Conservation (phyloP, 805 yeast species). For the Candida sithepensis region DNA sequence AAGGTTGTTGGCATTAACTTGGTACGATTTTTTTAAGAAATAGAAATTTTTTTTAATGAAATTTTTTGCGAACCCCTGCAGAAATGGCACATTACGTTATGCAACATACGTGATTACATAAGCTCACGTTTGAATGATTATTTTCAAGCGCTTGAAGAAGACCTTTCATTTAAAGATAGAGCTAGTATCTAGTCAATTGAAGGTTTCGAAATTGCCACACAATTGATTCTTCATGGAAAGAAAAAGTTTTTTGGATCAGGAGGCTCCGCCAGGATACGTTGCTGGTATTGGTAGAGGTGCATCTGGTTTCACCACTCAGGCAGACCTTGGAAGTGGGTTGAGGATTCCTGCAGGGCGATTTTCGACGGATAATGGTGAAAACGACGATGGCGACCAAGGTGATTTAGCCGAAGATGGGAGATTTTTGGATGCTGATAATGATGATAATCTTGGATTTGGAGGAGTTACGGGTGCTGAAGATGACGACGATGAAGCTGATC, state of each 20-base stretch:
- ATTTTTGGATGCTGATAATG: constrained; percentile 26
- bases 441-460: constrained; percentile 1
- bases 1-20: background rate
- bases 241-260: constrained; percentile 70
- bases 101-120: background rate
- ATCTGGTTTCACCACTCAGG: constrained; percentile 83
- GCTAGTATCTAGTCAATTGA: too few relatives aligned
- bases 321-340: constrained; percentile 59
- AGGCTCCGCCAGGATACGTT: constrained; percentile 85
- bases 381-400: constrained; percentile 28
- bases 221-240: constrained; percentile 38
- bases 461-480: constrained; percentile 37
- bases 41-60: background rate
- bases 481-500: constrained; percentile 77
- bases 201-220: background rate
- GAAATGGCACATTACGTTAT: background rate
- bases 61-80: constrained; percentile 1
- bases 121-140: background rate
- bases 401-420: constrained; percentile 24
- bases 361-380: constrained; percentile 23
- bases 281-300: constrained; percentile 97
- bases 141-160: too few relatives aligned
- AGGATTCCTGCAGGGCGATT: constrained; percentile 28
- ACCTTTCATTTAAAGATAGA: background rate
- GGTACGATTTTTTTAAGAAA: background rate